Conservation (phyloP, 306 rosid genomes). For the Castanea mollissima region DNA sequence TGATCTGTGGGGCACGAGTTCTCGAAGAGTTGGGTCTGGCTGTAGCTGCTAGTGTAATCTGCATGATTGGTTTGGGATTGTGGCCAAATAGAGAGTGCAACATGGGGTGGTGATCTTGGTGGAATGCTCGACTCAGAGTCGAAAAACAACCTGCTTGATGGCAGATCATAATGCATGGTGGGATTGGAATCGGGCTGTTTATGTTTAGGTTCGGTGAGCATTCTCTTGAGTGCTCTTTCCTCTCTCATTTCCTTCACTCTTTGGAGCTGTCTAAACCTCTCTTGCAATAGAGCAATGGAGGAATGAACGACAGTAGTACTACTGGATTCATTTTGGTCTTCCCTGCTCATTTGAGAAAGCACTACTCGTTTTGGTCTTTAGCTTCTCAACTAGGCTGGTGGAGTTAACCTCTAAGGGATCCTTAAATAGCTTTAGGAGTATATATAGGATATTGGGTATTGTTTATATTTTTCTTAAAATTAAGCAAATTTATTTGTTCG, state of each 20-base stretch:
- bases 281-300: slow-evolving; percentile 82
- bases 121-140: slow-evolving; percentile 34
- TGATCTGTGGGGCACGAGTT: slow-evolving; percentile 29
- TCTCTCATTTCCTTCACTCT: slow-evolving; percentile 89
- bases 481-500: slow-evolving; percentile 21
- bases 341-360: slow-evolving; percentile 42
- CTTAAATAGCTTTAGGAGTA: slow-evolving; percentile 17
- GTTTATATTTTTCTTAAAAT: slow-evolving; percentile 30
- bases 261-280: slow-evolving; percentile 77
- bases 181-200: slow-evolving; percentile 33
- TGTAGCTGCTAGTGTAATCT: slow-evolving; percentile 19
- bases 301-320: slow-evolving; percentile 36
- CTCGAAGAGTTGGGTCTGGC: slow-evolving; percentile 29
- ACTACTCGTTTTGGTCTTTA: background rate
- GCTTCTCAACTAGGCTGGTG: background rate
- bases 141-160: slow-evolving; percentile 28
- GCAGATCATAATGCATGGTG: slow-evolving; percentile 14
- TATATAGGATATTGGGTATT: slow-evolving; percentile 38
- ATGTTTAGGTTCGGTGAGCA: slow-evolving; percentile 28
- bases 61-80: slow-evolving; percentile 26
- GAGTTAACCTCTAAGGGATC: slow-evolving; percentile 10
- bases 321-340: slow-evolving; percentile 32
- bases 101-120: slow-evolving; percentile 44
- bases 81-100: slow-evolving; percentile 72
- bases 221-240: slow-evolving; percentile 56